Evolutionary conservation across 352 stramenopile genomes (phyloP), one percentile per base, ranked within the genome.

Genomic region (Phytopythium sindhum): DNA sequence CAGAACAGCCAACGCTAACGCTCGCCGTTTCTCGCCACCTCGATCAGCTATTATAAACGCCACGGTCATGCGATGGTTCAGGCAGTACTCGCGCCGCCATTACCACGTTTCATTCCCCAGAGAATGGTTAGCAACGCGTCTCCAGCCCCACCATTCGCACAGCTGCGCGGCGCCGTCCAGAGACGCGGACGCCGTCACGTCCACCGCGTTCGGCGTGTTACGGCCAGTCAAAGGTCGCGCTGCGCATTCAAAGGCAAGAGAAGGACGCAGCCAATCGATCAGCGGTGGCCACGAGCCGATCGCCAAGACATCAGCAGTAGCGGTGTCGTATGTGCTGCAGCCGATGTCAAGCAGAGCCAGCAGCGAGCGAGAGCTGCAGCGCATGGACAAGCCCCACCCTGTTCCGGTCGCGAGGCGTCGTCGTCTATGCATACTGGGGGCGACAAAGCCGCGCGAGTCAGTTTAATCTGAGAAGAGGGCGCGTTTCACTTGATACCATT

Each of bases 171-270:
- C 45, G 45, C 0, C 45, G 45, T 28, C 45, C 45, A 52, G 23
- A 52, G 45, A 52, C 45, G 45, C 42, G 42, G n/a, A 19, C 17
- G 42, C 15, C 42, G 21, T 24, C 42, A 24, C 42, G 42, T 48
- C 42, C 42, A 48, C 45, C 24, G 23, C 45, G 45, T 28, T 31
- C 45, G 45, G 45, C 45, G 45, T 31, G 45, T 52, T 52, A 52
- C 45, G n/a, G 45, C 45, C 45, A 52, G 45, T 52, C n/a, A 52
- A 52, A 52, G 45, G n/a, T 9, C n/a, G 8, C 45, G 45, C 45
- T 23, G 45, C 23, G 23, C 45, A 28, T 52, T 52, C 45, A 28
- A 23, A 52, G 45, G 45, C 45, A 26, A 52, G 45, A 52, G 23
- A 52, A 31, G n/a, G 45, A 52, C 45, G 45, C 45, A 31, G 7